Evolutionary conservation across 2,329 filamentous ascomycete species (phyloP).

Genomic region (Cercospora nicotianae): DNA sequence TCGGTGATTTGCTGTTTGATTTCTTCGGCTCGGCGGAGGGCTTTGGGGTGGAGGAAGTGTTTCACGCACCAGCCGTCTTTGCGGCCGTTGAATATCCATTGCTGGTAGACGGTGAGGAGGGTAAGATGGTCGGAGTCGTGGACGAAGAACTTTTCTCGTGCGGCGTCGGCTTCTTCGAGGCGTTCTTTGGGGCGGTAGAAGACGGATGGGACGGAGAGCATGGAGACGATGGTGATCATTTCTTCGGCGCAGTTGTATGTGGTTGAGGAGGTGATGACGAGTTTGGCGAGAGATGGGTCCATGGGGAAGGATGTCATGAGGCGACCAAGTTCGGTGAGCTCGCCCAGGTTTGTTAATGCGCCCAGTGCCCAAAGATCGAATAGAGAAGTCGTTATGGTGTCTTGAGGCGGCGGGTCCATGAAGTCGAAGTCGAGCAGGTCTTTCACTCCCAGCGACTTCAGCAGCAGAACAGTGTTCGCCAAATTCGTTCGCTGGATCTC

Average conservation of each 20-base stretch:
- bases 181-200: slow-evolving; percentile 97
- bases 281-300: slow-evolving; percentile 92
- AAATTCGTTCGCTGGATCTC: slow-evolving; percentile 97
- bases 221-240: slow-evolving; percentile 96
- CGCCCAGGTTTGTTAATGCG: slow-evolving; percentile 88
- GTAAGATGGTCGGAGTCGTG: slow-evolving; percentile 96
- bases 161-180: slow-evolving; percentile 92
- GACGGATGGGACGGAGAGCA: slow-evolving; percentile 94
- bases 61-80: slow-evolving; percentile 89
- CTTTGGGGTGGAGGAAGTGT: slow-evolving; percentile 95
- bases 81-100: slow-evolving; percentile 89
- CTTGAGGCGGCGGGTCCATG: slow-evolving; percentile 97
- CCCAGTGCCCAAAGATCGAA: slow-evolving; percentile 97
- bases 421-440: slow-evolving; percentile 97
- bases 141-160: slow-evolving; percentile 97
- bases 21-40: slow-evolving; percentile 84
- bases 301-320: slow-evolving; percentile 98
- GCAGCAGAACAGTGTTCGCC: slow-evolving; percentile 86
- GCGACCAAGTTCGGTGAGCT: slow-evolving; percentile 79
- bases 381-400: slow-evolving; percentile 93
- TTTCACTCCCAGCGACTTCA: slow-evolving; percentile 92
- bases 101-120: slow-evolving; percentile 89
- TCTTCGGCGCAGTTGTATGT: slow-evolving; percentile 88
- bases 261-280: slow-evolving; percentile 79
- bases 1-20: slow-evolving; percentile 91